These are phyloP conservation scores for Solanum bulbocastanum DNA, from an alignment of 257 asterid species.

Conservation along the genomic window DNA sequence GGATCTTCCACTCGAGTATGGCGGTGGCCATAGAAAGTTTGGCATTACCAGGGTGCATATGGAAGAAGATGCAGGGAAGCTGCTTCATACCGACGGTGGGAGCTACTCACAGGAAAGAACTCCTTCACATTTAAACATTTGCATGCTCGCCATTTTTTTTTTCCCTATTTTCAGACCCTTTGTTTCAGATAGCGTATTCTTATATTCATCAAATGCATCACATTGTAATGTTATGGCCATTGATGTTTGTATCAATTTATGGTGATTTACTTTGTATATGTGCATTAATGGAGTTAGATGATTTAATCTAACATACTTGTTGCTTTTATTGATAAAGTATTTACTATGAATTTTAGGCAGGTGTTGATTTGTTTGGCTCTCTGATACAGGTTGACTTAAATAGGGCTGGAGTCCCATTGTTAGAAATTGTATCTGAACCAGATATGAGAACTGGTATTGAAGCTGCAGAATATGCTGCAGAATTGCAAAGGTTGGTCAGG, in stretches of 20 bases:
- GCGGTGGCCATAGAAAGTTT: slow-evolving; percentile 92
- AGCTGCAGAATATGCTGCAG: slow-evolving; percentile 97
- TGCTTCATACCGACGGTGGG: slow-evolving; percentile 70
- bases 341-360: not conserved
- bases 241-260: not conserved
- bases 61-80: slow-evolving; percentile 99
- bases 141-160: not conserved
- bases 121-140: not conserved
- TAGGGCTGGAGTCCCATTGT: slow-evolving; percentile 98
- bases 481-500: slow-evolving; percentile 88
- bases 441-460: slow-evolving; percentile 97
- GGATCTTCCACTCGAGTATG: slow-evolving; percentile 88
- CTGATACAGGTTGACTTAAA: slow-evolving; percentile 81
- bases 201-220: not conserved
- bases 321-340: not conserved
- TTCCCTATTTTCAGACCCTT: not conserved
- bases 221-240: not conserved
- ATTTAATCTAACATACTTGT: not conserved
- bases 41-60: slow-evolving; percentile 94
- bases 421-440: slow-evolving; percentile 97
- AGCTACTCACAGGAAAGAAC: slow-evolving; percentile 65
- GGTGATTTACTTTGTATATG: not conserved
- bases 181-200: not conserved
- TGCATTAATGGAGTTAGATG: not conserved
- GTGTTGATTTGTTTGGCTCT: not conserved